A percentile compares a stretch with the other conserved stretches of the same genome.
Conservation (phyloP, 495 filamentous ascomycete species). For the Aspergillus homomorphus region DNA sequence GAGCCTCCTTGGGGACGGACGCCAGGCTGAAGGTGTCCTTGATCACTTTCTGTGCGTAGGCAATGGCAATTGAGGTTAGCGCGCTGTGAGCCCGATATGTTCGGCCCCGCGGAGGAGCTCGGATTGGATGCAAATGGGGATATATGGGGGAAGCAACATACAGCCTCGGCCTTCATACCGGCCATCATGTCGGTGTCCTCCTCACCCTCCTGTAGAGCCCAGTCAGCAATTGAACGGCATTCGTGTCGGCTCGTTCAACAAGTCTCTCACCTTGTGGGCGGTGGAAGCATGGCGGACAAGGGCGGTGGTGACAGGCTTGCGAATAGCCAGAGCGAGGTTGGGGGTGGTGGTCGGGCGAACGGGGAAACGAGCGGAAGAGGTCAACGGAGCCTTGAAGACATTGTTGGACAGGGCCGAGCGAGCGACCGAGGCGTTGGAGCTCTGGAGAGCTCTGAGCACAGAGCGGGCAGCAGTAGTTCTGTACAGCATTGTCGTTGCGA, state of each 20-base stretch:
- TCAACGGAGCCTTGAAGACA: slow-evolving; percentile 47
- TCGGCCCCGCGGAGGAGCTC: background rate
- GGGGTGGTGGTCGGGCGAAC: slow-evolving; percentile 33
- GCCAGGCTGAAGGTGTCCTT: slow-evolving; percentile 81
- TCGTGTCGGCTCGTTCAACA: background rate
- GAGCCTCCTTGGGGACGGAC: slow-evolving; percentile 75
- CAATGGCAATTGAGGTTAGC: slow-evolving; percentile 11
- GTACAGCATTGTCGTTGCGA: slow-evolving; percentile 45
- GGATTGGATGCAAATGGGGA: slow-evolving; percentile 1
- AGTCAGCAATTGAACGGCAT: slow-evolving; percentile 28
- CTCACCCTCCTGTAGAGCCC: slow-evolving; percentile 26
- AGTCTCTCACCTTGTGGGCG: slow-evolving; percentile 32
- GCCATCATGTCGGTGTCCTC: slow-evolving; percentile 61
- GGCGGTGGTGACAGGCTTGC: slow-evolving; percentile 52
- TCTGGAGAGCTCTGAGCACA: slow-evolving; percentile 44
- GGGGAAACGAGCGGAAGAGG: slow-evolving; percentile 39
- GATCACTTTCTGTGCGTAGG: slow-evolving; percentile 62
- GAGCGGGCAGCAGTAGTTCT: slow-evolving; percentile 47
- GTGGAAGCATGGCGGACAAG: slow-evolving; percentile 48
- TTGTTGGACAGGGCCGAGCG: slow-evolving; percentile 39
- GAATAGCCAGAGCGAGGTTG: slow-evolving; percentile 43
- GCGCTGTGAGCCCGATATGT: background rate
- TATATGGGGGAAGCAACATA: slow-evolving; percentile 40
- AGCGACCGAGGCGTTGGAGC: slow-evolving; percentile 48
- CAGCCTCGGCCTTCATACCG: slow-evolving; percentile 70